Conservation (phyloP, 2,329 filamentous ascomycete genomes). For the Cladosporium sp. region DNA sequence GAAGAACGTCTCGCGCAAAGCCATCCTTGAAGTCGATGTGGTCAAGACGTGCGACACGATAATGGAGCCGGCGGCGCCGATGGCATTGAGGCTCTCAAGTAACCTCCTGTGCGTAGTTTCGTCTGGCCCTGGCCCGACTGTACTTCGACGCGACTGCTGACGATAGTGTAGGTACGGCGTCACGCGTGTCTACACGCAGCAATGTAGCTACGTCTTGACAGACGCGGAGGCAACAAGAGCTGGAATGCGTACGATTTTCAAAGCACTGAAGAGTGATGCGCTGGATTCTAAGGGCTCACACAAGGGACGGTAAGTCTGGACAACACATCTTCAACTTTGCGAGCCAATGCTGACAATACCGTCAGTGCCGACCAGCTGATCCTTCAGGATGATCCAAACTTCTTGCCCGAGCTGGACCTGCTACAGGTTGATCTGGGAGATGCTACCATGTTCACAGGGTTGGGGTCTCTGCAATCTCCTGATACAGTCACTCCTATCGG, state of each 20-base stretch:
- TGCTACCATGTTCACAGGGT: conserved; percentile 32
- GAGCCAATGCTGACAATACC: neutral
- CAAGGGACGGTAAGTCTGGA: conserved; percentile 60
- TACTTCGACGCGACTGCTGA: conserved; percentile 9
- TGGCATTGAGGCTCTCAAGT: conserved; percentile 85
- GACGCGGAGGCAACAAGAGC: conserved; percentile 74
- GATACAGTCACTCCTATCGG: conserved; percentile 35
- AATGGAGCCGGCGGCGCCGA: conserved; percentile 74
- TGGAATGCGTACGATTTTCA: conserved; percentile 66
- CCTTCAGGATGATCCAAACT: conserved; percentile 76
- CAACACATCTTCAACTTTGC: neutral
- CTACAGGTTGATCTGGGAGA: conserved; percentile 55
- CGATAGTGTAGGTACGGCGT: conserved; percentile 61
- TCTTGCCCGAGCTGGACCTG: conserved; percentile 63
- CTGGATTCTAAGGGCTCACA: conserved; percentile 64
- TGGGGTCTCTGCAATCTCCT: conserved; percentile 39
- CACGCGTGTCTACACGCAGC: conserved; percentile 78
- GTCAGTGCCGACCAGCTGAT: conserved; percentile 69
- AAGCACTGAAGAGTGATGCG: conserved; percentile 52
- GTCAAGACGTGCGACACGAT: conserved; percentile 86
- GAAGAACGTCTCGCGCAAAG: conserved; percentile 74
- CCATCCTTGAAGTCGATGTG: conserved; percentile 84
- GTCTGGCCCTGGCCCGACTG: neutral
- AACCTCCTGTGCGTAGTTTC: conserved; percentile 66
- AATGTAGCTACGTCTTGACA: conserved; percentile 78